Conservation (phyloP, 345 rosid species). For the Hibiscus tridactylites region DNA sequence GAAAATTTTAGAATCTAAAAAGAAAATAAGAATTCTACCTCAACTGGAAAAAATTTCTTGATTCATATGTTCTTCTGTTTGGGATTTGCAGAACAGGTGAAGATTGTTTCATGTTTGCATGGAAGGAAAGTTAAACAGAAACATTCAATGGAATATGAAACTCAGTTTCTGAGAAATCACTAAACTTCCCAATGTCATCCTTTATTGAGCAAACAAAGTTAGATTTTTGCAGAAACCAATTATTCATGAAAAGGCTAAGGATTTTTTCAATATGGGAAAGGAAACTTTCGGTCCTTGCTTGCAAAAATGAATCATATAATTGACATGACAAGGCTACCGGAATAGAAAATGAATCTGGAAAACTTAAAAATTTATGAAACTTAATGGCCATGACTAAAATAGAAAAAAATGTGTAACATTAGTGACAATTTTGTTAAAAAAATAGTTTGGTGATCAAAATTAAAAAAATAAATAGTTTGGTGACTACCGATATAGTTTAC, state of each 20-base stretch:
- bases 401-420: too few relatives aligned
- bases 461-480: too few relatives aligned
- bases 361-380: too few relatives aligned
- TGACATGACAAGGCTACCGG: too few relatives aligned
- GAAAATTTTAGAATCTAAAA: not conserved
- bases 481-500: too few relatives aligned
- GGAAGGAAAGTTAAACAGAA: not conserved
- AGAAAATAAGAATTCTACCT: not conserved
- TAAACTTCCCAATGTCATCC: too few relatives aligned
- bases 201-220: too few relatives aligned
- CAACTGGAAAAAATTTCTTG: not conserved
- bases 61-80: not conserved
- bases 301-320: not conserved
- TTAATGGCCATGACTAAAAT: too few relatives aligned
- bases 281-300: constrained; percentile 4
- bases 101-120: constrained; percentile 2
- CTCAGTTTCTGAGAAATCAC: not conserved
- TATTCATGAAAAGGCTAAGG: too few relatives aligned
- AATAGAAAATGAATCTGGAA: not conserved
- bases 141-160: not conserved
- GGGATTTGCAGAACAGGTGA: not conserved
- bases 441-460: too few relatives aligned
- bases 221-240: too few relatives aligned
- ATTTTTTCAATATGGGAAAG: not conserved
- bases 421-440: accelerated